A percentile compares a stretch with the other conserved stretches of the same genome.
phyloP scores from a whole-genome alignment of 192 early-diverging fungal genomes.

The Coemansia sp. region DNA sequence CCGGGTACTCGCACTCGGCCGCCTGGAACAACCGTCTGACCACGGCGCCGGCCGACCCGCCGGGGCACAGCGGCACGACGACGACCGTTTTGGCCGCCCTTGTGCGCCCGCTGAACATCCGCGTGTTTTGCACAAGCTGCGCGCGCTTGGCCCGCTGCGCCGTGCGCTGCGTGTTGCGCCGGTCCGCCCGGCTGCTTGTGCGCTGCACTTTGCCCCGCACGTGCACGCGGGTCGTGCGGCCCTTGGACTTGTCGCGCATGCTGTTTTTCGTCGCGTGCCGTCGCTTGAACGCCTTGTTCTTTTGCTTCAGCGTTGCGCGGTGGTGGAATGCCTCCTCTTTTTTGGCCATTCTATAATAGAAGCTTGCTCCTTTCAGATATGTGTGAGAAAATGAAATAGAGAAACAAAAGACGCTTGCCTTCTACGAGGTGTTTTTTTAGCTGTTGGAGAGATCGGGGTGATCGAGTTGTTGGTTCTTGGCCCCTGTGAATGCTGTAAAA shows the following conservation, averaged over 20 bases:
- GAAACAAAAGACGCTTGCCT: too few relatives aligned
- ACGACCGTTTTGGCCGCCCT: constrained; percentile 89
- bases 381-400: too few relatives aligned
- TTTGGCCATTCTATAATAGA: constrained; percentile 15
- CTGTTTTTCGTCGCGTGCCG: constrained; percentile 81
- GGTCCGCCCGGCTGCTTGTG: constrained; percentile 66
- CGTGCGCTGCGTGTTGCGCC: constrained; percentile 76
- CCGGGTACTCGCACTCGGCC: constrained; percentile 56
- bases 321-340: constrained; percentile 59
- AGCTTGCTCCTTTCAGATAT: too few relatives aligned
- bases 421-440: too few relatives aligned
- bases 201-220: constrained; percentile 58
- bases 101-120: constrained; percentile 80
- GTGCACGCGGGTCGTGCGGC: constrained; percentile 62
- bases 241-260: constrained; percentile 79
- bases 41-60: constrained; percentile 56
- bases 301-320: constrained; percentile 80
- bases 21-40: constrained; percentile 52
- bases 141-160: constrained; percentile 81
- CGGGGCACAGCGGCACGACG: constrained; percentile 84
- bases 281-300: constrained; percentile 97
- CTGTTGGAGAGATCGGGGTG: too few relatives aligned
- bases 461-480: too few relatives aligned
- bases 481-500: too few relatives aligned
- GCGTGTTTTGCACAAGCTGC: constrained; percentile 63